Conservation (phyloP, 1,139 yeast genomes). For the Candida dubliniensis region DNA sequence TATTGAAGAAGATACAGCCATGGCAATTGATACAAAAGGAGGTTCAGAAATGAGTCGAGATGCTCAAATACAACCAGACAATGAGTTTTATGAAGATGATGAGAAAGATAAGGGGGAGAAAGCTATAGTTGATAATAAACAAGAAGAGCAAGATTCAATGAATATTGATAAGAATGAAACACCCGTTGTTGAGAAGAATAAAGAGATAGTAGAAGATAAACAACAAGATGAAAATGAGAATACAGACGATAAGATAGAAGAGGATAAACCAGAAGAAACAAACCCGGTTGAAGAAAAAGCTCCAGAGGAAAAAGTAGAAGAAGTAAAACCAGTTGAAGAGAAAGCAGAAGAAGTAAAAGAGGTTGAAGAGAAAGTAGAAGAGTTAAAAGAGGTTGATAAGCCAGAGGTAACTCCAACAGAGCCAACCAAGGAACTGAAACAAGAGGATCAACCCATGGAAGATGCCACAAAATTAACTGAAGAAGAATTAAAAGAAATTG, state of each 20-base stretch:
- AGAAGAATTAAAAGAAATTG: conserved; percentile 41
- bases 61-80: conserved; percentile 61
- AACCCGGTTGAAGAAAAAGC: background rate
- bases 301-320: background rate
- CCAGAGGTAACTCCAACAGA: conserved; percentile 4
- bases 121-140: conserved; percentile 19
- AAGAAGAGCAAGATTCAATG: no score
- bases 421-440: no score
- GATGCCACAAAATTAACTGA: conserved; percentile 26
- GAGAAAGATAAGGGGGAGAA: conserved; percentile 50
- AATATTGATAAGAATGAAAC: conserved; percentile 46
- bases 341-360: conserved; percentile 1
- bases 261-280: conserved; percentile 65
- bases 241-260: conserved; percentile 24
- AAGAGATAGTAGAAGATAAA: no score
- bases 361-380: conserved; percentile 4
- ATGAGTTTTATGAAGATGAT: conserved; percentile 67
- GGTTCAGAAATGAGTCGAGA: conserved; percentile 88
- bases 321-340: background rate
- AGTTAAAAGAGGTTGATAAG: conserved; percentile 6
- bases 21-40: conserved; percentile 84
- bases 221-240: conserved; percentile 39
- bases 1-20: conserved; percentile 65
- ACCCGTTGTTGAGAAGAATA: conserved; percentile 79
- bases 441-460: conserved; percentile 2